Percentiles rank a stretch among this genome's conserved stretches.
These are phyloP conservation scores for Botryotinia calthae DNA, from an alignment of 2,329 filamentous ascomycete genomes.

Conservation along the genomic window DNA sequence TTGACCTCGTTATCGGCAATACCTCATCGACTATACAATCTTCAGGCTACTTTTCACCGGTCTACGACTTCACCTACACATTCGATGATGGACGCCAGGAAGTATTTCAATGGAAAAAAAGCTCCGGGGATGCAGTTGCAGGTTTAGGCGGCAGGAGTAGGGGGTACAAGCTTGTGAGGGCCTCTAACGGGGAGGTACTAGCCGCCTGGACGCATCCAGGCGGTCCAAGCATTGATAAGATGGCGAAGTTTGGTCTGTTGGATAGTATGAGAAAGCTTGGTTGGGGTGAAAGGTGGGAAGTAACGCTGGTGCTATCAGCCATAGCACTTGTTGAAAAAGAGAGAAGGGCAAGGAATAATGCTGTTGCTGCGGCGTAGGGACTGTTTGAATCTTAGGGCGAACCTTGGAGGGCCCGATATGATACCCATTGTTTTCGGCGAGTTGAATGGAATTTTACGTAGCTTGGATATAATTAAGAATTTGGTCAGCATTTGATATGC, in stretches of 20 bases:
- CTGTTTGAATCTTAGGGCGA: background rate
- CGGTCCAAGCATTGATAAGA: background rate
- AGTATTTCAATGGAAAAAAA: slow-evolving; percentile 8
- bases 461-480: background rate
- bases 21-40: background rate
- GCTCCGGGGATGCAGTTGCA: background rate
- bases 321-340: slow-evolving; percentile 12
- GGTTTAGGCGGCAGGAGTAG: background rate
- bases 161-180: slow-evolving; percentile 9
- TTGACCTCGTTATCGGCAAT: background rate
- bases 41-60: background rate
- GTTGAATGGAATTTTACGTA: background rate
- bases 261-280: slow-evolving; percentile 5
- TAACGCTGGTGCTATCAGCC: slow-evolving; percentile 9
- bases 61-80: background rate
- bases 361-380: background rate
- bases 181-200: background rate
- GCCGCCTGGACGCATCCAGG: slow-evolving; percentile 4
- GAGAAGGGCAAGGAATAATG: background rate
- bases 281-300: slow-evolving; percentile 18
- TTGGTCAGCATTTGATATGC: background rate
- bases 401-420: background rate
- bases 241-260: slow-evolving; percentile 15
- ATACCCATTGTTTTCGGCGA: background rate
- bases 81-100: slow-evolving; percentile 11